Evolutionary conservation across 2,329 filamentous ascomycete species (phyloP).

Genomic region (Uncinocarpus reesii): DNA sequence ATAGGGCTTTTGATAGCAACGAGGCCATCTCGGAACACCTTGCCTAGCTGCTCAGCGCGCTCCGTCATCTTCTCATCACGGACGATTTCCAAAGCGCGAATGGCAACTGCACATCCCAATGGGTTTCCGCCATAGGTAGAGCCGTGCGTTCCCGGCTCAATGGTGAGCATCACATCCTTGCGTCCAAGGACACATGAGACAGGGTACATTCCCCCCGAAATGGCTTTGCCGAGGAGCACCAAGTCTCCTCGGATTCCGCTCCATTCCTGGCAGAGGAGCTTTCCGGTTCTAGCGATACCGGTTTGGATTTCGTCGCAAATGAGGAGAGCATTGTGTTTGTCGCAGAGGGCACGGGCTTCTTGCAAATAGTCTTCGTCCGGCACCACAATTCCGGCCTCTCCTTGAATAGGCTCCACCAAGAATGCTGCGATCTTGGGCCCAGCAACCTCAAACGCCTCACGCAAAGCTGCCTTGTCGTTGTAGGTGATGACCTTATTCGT

Average conservation of each 20-base stretch:
- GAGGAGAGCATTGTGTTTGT: conserved; percentile 86
- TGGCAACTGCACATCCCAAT: conserved; percentile 86
- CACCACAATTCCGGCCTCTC: conserved; percentile 92
- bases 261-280: conserved; percentile 91
- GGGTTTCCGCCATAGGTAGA: conserved; percentile 98
- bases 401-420: conserved; percentile 93
- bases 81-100: conserved; percentile 86
- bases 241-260: conserved; percentile 90
- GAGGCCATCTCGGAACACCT: conserved; percentile 72
- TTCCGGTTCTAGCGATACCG: conserved; percentile 87
- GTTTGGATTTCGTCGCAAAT: conserved; percentile 99
- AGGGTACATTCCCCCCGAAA: conserved; percentile 98
- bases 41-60: conserved; percentile 68
- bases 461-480: conserved; percentile 72
- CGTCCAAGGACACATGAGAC: conserved; percentile 83
- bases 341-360: conserved; percentile 73
- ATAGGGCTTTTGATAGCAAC: conserved; percentile 65
- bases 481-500: conserved; percentile 72
- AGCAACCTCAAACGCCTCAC: conserved; percentile 66
- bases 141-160: conserved; percentile 93
- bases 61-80: conserved; percentile 82
- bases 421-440: conserved; percentile 83
- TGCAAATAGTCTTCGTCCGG: conserved; percentile 80
- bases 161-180: conserved; percentile 86
- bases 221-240: conserved; percentile 90